Conservation (phyloP, 768 basidiomycete species). For the Tubosaeta brunneosetosa region DNA sequence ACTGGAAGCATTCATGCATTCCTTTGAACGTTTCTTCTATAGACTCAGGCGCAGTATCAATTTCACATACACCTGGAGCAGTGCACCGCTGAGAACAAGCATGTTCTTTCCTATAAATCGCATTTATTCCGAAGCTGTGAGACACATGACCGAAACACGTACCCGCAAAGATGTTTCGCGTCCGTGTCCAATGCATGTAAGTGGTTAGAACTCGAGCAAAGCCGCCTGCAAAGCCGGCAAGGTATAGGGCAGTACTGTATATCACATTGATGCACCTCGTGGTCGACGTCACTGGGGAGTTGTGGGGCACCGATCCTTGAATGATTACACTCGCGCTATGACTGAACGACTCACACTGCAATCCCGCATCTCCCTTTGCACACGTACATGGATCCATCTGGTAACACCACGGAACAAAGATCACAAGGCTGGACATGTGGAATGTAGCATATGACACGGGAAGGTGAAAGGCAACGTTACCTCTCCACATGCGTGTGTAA, state of each 20-base stretch:
- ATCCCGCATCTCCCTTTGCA: slow-evolving; percentile 43
- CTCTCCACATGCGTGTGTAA: slow-evolving; percentile 51
- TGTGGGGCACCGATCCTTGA: neutral
- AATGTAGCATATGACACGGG: neutral
- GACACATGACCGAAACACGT: slow-evolving; percentile 3
- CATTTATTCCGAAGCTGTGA: slow-evolving; percentile 1
- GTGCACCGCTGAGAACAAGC: slow-evolving; percentile 41
- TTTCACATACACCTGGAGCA: slow-evolving; percentile 51
- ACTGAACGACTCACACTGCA: slow-evolving; percentile 32
- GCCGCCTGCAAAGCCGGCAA: slow-evolving; percentile 53
- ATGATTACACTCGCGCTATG: neutral
- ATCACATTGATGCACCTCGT: slow-evolving; percentile 47
- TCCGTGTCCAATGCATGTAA: slow-evolving; percentile 44
- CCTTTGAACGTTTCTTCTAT: slow-evolving; percentile 60
- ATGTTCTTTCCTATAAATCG: slow-evolving; percentile 41
- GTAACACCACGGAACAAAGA: slow-evolving; percentile 26
- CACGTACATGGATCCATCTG: slow-evolving; percentile 27
- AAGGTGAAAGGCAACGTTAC: slow-evolving; percentile 24
- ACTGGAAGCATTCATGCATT: slow-evolving; percentile 55
- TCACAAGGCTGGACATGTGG: slow-evolving; percentile 37
- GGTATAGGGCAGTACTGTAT: slow-evolving; percentile 46
- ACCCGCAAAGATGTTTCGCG: slow-evolving; percentile 58
- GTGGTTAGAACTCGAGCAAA: slow-evolving; percentile 45
- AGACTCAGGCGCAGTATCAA: slow-evolving; percentile 51
- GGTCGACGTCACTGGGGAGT: slow-evolving; percentile 43